phyloP scores from a whole-genome alignment of 352 stramenopile species.

The Globisporangium ultimum region DNA sequence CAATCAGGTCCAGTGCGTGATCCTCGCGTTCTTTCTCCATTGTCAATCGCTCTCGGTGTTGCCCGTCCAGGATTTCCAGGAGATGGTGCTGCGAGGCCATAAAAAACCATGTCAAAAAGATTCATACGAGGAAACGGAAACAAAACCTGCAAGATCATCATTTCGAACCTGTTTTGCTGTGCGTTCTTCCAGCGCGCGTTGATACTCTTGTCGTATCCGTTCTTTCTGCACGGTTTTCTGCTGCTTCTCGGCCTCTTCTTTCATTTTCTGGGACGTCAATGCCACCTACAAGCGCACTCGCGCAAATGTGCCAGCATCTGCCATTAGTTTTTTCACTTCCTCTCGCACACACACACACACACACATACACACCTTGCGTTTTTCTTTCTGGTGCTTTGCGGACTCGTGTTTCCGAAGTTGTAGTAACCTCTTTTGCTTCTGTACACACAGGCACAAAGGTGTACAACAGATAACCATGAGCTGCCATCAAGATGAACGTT shows the following conservation, averaged over 20 bases:
- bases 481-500: not conserved
- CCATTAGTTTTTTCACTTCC: no score
- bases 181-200: slow-evolving; percentile 28
- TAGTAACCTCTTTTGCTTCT: slow-evolving; percentile 52
- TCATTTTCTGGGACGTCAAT: slow-evolving; percentile 37
- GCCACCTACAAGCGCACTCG: slow-evolving; percentile 21
- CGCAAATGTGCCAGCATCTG: no score
- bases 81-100: slow-evolving; percentile 27
- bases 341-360: no score
- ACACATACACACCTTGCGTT: slow-evolving; percentile 25
- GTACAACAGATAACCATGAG: not conserved
- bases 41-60: slow-evolving; percentile 34
- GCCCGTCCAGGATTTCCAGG: slow-evolving; percentile 26
- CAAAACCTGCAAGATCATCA: not conserved
- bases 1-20: slow-evolving; percentile 28
- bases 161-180: slow-evolving; percentile 33
- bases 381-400: slow-evolving; percentile 51
- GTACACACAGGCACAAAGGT: not conserved
- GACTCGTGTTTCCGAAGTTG: slow-evolving; percentile 41
- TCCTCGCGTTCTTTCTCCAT: slow-evolving; percentile 39
- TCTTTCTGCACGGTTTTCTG: slow-evolving; percentile 34
- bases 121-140: not conserved
- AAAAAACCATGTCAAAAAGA: not conserved
- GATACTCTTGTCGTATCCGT: slow-evolving; percentile 42
- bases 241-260: slow-evolving; percentile 34